A percentile compares a stretch with the other conserved stretches of the same genome.
These are phyloP conservation scores for Epipyxis sp. DNA, from an alignment of 108 stramenopile genomes.

Conservation along the genomic window DNA sequence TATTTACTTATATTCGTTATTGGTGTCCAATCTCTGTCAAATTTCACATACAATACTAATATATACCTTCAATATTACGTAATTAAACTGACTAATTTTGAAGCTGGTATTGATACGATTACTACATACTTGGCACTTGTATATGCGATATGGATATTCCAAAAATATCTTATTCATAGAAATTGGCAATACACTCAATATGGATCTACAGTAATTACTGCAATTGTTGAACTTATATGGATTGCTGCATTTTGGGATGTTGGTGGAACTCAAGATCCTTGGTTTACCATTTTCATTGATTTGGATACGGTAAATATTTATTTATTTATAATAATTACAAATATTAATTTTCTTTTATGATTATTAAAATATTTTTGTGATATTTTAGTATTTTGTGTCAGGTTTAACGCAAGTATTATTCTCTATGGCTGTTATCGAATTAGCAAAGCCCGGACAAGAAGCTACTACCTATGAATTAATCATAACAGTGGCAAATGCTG, in stretches of 20 bases:
- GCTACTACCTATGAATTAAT: slow-evolving; percentile 19
- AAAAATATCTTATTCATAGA: slow-evolving; percentile 3
- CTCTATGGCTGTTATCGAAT: slow-evolving; percentile 20
- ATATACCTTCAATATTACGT: slow-evolving; percentile 11
- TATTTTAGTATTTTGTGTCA: slow-evolving; percentile 1
- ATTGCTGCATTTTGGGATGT: background rate
- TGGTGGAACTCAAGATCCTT: slow-evolving; percentile 4
- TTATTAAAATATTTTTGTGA: background rate
- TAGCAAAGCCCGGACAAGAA: background rate
- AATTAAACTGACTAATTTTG: slow-evolving; percentile 14
- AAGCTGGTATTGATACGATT: slow-evolving; percentile 24
- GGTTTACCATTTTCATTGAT: slow-evolving; percentile 26
- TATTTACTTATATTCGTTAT: slow-evolving; percentile 4
- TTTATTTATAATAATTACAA: background rate
- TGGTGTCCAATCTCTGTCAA: background rate
- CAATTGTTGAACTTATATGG: slow-evolving; percentile 1
- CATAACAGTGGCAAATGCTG: slow-evolving; percentile 5
- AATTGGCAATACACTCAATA: slow-evolving; percentile 5
- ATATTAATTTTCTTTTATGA: background rate
- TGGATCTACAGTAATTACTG: background rate
- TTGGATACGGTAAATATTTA: slow-evolving; percentile 7
- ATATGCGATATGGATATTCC: slow-evolving; percentile 14
- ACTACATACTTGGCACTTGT: slow-evolving; percentile 4
- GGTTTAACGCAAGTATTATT: slow-evolving; percentile 8
- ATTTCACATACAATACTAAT: background rate